Percentiles rank a stretch among this genome's conserved stretches.
These are phyloP conservation scores for Diaporthe longicolla DNA, from an alignment of 2,329 filamentous ascomycete genomes.

Conservation along the genomic window DNA sequence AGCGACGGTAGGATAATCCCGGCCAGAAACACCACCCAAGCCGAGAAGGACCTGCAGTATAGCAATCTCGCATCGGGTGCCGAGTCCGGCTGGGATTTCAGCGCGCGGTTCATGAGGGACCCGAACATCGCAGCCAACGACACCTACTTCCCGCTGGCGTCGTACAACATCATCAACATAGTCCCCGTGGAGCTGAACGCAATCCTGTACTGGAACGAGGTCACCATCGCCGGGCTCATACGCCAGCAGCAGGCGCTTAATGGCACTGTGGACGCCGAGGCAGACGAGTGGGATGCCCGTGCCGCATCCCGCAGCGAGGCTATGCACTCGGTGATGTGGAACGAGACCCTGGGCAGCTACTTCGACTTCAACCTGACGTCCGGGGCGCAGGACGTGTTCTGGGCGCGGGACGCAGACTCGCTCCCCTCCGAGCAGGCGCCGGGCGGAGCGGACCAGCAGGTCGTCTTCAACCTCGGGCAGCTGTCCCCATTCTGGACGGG, in stretches of 20 bases:
- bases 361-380: conserved; percentile 79
- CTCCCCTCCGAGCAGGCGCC: conserved; percentile 48
- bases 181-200: conserved; percentile 78
- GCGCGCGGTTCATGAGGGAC: conserved; percentile 68
- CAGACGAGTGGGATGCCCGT: conserved; percentile 62
- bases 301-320: conserved; percentile 70
- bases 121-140: conserved; percentile 71
- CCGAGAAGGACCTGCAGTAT: conserved; percentile 67
- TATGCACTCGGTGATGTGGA: conserved; percentile 76
- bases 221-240: conserved; percentile 69
- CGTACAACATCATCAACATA: conserved; percentile 70
- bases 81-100: conserved; percentile 77
- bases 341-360: conserved; percentile 72
- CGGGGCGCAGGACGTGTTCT: conserved; percentile 67
- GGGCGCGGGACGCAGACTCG: conserved; percentile 63
- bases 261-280: conserved; percentile 53
- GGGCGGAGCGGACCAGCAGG: conserved; percentile 65
- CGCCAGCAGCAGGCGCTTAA: conserved; percentile 55
- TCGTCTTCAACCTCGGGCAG: conserved; percentile 71
- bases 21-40: conserved; percentile 62
- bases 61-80: conserved; percentile 75
- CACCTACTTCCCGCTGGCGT: conserved; percentile 75
- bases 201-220: conserved; percentile 76
- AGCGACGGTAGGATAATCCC: conserved; percentile 71
- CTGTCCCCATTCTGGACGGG: conserved; percentile 80